Evolutionary conservation across 2,329 filamentous ascomycete species (phyloP).

Genomic region (Didymosphaeria variabile): DNA sequence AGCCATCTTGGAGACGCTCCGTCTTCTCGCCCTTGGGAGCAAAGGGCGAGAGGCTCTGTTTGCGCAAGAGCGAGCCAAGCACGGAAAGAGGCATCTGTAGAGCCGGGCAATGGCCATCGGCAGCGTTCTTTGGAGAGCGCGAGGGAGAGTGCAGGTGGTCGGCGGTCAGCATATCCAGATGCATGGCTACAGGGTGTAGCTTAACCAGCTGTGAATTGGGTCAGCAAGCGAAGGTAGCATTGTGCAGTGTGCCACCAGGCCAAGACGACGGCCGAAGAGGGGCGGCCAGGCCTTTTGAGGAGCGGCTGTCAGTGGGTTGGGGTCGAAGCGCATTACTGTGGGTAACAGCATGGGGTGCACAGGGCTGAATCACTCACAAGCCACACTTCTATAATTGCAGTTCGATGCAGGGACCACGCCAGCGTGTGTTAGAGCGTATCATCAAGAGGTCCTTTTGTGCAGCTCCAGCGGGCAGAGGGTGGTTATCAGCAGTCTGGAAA

Average conservation of each 20-base stretch:
- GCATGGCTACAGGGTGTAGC: conserved; percentile 34
- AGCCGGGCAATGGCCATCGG: conserved; percentile 34
- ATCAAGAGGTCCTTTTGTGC: neutral
- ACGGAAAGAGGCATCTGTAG: conserved; percentile 48
- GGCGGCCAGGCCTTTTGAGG: conserved; percentile 12
- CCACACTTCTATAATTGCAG: conserved; percentile 12
- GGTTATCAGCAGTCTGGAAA: neutral
- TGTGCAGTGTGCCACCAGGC: neutral
- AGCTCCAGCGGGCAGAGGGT: neutral
- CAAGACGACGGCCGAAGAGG: neutral
- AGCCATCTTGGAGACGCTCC: conserved; percentile 7
- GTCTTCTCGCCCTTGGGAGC: conserved; percentile 11
- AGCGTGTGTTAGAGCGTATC: neutral
- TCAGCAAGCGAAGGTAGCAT: conserved; percentile 22
- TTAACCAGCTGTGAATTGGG: conserved; percentile 29
- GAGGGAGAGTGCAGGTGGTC: conserved; percentile 44
- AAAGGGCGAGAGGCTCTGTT: conserved; percentile 28
- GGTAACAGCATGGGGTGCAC: neutral
- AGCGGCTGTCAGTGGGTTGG: conserved; percentile 5
- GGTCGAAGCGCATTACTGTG: conserved; percentile 9
- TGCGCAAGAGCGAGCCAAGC: conserved; percentile 41
- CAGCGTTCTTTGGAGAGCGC: conserved; percentile 26
- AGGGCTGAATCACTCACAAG: conserved; percentile 15
- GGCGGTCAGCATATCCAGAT: conserved; percentile 51
- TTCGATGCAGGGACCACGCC: conserved; percentile 13